Conservation (phyloP, 441 rosid species). For the Codiaeum variegatum region DNA sequence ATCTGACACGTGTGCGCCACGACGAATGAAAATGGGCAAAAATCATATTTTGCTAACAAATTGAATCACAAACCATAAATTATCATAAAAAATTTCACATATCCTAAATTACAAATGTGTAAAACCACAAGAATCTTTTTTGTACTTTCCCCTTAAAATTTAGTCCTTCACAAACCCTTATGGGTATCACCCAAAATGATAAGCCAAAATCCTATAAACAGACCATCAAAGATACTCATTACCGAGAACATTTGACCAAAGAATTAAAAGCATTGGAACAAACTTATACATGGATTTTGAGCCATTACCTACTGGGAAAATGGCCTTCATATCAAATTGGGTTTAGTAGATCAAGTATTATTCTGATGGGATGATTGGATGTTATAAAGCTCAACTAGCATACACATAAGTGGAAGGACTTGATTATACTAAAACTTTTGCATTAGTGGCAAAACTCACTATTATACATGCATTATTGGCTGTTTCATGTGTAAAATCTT, state of each 20-base stretch:
- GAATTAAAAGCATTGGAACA: not conserved
- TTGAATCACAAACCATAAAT: too few species aligned
- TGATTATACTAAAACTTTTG: not conserved
- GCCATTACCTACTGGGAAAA: not conserved
- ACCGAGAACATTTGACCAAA: not conserved
- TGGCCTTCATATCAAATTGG: not conserved
- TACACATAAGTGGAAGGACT: not conserved
- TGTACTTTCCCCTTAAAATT: too few species aligned
- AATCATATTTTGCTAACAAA: too few species aligned
- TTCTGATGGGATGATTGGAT: not conserved
- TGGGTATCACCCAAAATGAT: not conserved
- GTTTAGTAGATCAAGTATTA: not conserved
- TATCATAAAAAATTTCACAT: too few species aligned
- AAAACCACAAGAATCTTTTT: too few species aligned
- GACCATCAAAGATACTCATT: not conserved
- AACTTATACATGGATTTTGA: not conserved
- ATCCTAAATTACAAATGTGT: too few species aligned
- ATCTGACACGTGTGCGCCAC: too few species aligned
- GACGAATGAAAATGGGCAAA: too few species aligned
- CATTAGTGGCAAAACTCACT: not conserved
- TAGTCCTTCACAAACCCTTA: not conserved
- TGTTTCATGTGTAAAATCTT: not conserved
- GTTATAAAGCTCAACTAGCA: not conserved
- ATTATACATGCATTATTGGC: not conserved
- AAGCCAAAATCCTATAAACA: not conserved